phyloP scores from a whole-genome alignment of 768 basidiomycete genomes.

The Xerocomellus intermedius region DNA sequence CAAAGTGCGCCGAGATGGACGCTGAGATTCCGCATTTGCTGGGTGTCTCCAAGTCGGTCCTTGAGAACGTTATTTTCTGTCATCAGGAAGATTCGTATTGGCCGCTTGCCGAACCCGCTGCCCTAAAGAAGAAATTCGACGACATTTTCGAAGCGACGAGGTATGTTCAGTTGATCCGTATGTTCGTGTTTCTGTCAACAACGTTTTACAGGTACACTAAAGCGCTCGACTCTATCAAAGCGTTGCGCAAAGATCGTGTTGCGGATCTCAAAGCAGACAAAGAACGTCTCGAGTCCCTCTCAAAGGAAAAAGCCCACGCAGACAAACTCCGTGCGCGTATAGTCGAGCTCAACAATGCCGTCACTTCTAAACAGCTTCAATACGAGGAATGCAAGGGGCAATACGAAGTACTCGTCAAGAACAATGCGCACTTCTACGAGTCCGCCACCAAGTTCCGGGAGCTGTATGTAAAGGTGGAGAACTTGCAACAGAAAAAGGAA shows the following conservation, averaged over 20 bases:
- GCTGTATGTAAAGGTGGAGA: constrained; percentile 69
- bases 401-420: constrained; percentile 61
- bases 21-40: constrained; percentile 88
- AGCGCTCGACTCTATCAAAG: constrained; percentile 89
- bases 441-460: constrained; percentile 84
- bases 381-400: constrained; percentile 68
- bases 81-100: constrained; percentile 99
- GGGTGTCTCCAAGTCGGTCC: constrained; percentile 96
- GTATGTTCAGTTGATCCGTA: constrained; percentile 37
- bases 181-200: neutral
- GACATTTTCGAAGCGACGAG: constrained; percentile 99
- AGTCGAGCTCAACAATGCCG: constrained; percentile 54
- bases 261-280: constrained; percentile 92
- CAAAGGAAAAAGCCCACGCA: constrained; percentile 79
- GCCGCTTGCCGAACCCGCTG: constrained; percentile 89
- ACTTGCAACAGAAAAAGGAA: constrained; percentile 58
- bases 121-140: constrained; percentile 98
- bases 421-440: constrained; percentile 81
- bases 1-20: constrained; percentile 97
- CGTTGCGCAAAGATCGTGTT: constrained; percentile 84
- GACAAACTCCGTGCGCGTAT: constrained; percentile 77
- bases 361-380: constrained; percentile 70
- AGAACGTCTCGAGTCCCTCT: constrained; percentile 75
- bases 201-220: constrained; percentile 78
- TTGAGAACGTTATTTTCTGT: constrained; percentile 99